Percentiles rank a stretch among this genome's conserved stretches.
Evolutionary conservation across 2,329 filamentous ascomycete species (phyloP).

Genomic region (Periglandula ipomoeae): DNA sequence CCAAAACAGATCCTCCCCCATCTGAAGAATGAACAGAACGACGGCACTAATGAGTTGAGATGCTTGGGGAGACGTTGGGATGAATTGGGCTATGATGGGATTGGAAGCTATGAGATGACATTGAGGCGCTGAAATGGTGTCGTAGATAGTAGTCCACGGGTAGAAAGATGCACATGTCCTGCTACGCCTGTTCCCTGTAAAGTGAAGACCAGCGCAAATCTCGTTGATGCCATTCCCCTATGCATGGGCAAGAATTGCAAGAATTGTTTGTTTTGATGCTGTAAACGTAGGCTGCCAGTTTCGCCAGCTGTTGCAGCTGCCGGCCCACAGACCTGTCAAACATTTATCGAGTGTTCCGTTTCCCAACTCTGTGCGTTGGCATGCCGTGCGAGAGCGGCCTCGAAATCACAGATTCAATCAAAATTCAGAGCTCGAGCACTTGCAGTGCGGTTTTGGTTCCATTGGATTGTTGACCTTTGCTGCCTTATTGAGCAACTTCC

Average conservation of each 20-base stretch:
- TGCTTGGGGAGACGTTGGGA: neutral
- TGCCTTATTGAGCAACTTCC: neutral
- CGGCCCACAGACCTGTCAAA: neutral
- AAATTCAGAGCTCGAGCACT: neutral
- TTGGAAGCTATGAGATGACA: neutral
- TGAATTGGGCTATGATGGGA: neutral
- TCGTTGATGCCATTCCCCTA: too few relatives aligned
- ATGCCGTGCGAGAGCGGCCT: neutral
- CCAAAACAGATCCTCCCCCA: neutral
- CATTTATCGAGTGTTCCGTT: neutral
- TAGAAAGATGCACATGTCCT: neutral
- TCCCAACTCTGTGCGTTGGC: neutral
- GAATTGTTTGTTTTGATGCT: neutral
- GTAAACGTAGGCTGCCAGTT: neutral
- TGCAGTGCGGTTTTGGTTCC: neutral
- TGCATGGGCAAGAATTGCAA: neutral
- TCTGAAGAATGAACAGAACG: too few relatives aligned
- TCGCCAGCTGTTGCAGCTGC: slow-evolving; percentile 4
- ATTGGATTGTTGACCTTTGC: neutral
- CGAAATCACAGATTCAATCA: neutral
- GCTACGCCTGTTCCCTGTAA: neutral
- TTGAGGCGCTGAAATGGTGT: neutral
- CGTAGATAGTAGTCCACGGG: neutral
- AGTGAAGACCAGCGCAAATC: neutral
- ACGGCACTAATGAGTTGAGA: too few relatives aligned